These are phyloP conservation scores for Leptographium procerum DNA, from an alignment of 2,329 filamentous ascomycete genomes.

Conservation along the genomic window DNA sequence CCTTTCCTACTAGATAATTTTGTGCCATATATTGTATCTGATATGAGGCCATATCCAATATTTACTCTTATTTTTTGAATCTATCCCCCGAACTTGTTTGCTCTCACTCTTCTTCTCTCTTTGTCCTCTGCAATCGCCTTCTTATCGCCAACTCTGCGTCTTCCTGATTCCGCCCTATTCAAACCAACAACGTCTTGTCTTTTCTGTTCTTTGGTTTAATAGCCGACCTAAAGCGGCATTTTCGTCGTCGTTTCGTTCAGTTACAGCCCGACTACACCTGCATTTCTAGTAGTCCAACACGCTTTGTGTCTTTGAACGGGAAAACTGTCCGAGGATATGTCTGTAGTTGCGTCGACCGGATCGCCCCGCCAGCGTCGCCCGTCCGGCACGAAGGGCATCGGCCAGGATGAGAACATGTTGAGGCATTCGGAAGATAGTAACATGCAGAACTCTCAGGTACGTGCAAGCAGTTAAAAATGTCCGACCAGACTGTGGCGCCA, in stretches of 20 bases:
- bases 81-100: background rate
- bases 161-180: background rate
- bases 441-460: conserved; percentile 20
- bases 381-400: conserved; percentile 19
- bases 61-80: conserved; percentile 4
- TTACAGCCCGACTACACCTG: conserved; percentile 2
- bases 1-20: conserved; percentile 7
- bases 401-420: conserved; percentile 24
- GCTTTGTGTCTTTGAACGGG: background rate
- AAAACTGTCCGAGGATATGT: conserved; percentile 22
- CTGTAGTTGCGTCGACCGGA: conserved; percentile 26
- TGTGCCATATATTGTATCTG: background rate
- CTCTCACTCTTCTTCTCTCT: background rate
- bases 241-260: conserved; percentile 12
- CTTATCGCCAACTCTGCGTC: background rate
- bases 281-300: conserved; percentile 12
- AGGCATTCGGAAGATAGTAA: conserved; percentile 25
- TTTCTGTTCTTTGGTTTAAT: conserved; percentile 10
- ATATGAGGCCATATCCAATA: background rate
- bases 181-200: too few species aligned
- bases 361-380: conserved; percentile 29
- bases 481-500: background rate
- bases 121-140: background rate
- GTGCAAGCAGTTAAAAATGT: background rate
- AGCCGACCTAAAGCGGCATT: conserved; percentile 11